Base-by-base conservation (phyloP, 208 protist species). In the Naegleria gruberi region DNA sequence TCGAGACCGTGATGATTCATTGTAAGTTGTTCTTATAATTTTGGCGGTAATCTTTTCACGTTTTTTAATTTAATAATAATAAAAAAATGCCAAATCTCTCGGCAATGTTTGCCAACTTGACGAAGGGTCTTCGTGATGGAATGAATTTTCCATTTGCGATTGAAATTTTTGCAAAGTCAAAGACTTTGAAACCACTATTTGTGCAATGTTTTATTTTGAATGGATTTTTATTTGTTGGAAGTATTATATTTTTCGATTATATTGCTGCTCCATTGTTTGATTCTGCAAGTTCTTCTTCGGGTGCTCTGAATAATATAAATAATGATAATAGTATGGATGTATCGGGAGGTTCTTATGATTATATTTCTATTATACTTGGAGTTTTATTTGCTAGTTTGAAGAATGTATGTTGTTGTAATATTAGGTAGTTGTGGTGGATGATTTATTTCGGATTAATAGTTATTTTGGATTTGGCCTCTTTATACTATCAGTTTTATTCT, bases 161-260 rank as follows among this genome's bases (percentile, higher is more conserved):
- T 26, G 34, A 86, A 17, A 30, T 86, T 23, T 86, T 86, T 30
- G 82, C 43, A 46, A 86, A 86, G 45, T 37, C 17, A 37, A 26
- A 42, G 8, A 86, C 15, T 45, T n/a, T 86, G 5, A 23, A 86
- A 44, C 17, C 19, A 26, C 30, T 86, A 46, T 86, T 86, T 46
- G 42, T 10, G 12, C 34, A 46, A 34, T 86, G 82, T 44, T 86
- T 86, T 40, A 6, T 86, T 42, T 46, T 86, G 43, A 86, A 86
- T 86, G 82, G 82, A 46, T 26, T 12, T 15, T 17, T 86, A 6
- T 86, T 86, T 86, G 82, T 86, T n/a, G 82, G 82, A 46, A 86
- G 82, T 86, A 46, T 86, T 8, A 26, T 86, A 30, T 30, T 86
- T 12, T 46, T 86, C 17, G 82, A 86, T 30, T 86, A 86, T 46